These are phyloP conservation scores for Oryza coarctata DNA, from an alignment of 176 grass and related monocot species.

Conservation along the genomic window DNA sequence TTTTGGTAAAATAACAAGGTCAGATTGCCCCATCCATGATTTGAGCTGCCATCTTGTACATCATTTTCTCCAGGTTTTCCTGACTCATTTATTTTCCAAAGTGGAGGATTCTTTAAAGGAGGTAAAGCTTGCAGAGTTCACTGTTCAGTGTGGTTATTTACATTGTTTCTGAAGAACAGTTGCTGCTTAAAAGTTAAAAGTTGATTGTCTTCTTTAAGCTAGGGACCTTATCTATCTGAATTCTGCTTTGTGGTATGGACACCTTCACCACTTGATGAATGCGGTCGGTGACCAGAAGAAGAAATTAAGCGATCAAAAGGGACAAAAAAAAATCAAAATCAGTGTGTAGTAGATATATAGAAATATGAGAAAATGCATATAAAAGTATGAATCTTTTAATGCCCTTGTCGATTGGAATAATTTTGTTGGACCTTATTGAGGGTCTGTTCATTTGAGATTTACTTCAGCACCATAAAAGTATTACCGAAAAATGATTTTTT, in stretches of 20 bases:
- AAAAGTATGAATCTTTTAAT: background rate
- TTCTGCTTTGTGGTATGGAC: too few relatives aligned
- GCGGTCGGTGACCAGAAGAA: too few relatives aligned
- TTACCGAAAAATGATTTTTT: too few relatives aligned
- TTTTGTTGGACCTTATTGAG: background rate
- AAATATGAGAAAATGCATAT: background rate
- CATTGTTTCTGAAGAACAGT: too few relatives aligned
- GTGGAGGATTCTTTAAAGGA: too few relatives aligned
- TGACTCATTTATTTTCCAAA: background rate
- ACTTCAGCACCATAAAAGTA: too few relatives aligned
- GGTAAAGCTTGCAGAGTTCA: background rate
- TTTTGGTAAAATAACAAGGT: background rate
- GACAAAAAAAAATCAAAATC: background rate
- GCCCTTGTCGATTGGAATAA: background rate
- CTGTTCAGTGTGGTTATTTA: background rate
- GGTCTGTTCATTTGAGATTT: background rate
- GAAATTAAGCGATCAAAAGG: background rate
- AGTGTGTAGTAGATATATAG: background rate
- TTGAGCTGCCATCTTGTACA: background rate
- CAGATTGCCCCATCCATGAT: slow-evolving; percentile 1
- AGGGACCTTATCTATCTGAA: too few relatives aligned
- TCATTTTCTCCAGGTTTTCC: background rate
- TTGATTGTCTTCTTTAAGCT: too few relatives aligned
- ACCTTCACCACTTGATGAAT: too few relatives aligned
- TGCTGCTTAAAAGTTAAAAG: too few relatives aligned